Conservation (phyloP, 2,329 filamentous ascomycete species). For the Ophiobolus disseminans region DNA sequence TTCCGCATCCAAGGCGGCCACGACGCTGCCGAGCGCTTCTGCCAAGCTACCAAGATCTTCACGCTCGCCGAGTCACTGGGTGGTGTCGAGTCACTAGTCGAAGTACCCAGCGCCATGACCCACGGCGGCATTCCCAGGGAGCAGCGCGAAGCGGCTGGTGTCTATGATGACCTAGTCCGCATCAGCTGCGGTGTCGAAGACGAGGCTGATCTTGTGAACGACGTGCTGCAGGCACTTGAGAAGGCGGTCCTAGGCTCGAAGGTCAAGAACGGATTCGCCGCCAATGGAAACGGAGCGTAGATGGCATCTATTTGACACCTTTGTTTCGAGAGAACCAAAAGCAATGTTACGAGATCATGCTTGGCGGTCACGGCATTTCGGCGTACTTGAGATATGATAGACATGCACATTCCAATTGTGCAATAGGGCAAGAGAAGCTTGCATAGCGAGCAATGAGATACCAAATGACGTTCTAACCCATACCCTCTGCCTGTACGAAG, state of each 20-base stretch:
- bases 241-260: conserved; percentile 68
- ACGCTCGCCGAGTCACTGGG: conserved; percentile 92
- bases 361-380: too few species aligned
- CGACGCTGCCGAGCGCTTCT: conserved; percentile 88
- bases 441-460: conserved; percentile 4
- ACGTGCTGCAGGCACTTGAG: conserved; percentile 84
- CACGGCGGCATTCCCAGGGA: conserved; percentile 93
- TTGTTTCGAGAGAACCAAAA: neutral
- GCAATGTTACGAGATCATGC: too few species aligned
- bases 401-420: too few species aligned
- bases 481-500: too few species aligned
- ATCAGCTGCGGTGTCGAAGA: conserved; percentile 96
- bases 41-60: conserved; percentile 86
- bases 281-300: neutral
- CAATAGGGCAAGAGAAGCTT: too few species aligned
- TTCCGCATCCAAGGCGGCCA: conserved; percentile 92
- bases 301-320: neutral
- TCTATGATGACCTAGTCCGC: conserved; percentile 92
- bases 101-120: conserved; percentile 95
- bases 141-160: conserved; percentile 88
- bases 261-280: conserved; percentile 30
- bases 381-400: too few species aligned
- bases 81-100: conserved; percentile 88
- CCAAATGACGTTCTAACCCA: conserved; percentile 1
- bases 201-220: conserved; percentile 78